A percentile compares a stretch with the other conserved stretches of the same genome.
These are phyloP conservation scores for Pseudogymnoascus sp. DNA, from an alignment of 2,329 filamentous ascomycete genomes.

Conservation along the genomic window DNA sequence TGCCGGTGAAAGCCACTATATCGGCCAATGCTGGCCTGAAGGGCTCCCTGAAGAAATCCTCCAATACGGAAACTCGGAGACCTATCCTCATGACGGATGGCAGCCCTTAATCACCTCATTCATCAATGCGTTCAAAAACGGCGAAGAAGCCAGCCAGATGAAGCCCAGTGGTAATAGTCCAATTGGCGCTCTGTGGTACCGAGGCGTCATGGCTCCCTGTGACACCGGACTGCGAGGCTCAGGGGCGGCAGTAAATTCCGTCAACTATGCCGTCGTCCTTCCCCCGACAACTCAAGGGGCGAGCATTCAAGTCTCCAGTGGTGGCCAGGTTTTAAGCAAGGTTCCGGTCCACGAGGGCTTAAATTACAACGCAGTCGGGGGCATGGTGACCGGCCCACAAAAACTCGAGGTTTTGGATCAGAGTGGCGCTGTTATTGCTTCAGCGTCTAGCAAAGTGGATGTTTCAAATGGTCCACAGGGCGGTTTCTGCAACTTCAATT, in stretches of 20 bases:
- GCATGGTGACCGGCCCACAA: conserved; percentile 25
- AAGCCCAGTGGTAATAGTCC: conserved; percentile 14
- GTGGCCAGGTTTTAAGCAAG: conserved; percentile 23
- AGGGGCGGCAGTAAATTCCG: conserved; percentile 25
- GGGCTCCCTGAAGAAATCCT: conserved; percentile 22
- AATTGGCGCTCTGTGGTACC: conserved; percentile 33
- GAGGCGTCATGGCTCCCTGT: conserved; percentile 16
- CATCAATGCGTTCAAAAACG: conserved; percentile 31
- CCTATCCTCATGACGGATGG: conserved; percentile 28
- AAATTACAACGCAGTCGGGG: conserved; percentile 26
- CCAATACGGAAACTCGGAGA: conserved; percentile 29
- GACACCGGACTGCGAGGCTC: conserved; percentile 23
- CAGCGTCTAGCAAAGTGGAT: conserved; percentile 22
- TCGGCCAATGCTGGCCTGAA: conserved; percentile 32
- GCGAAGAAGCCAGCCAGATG: conserved; percentile 13
- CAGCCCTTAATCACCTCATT: conserved; percentile 33
- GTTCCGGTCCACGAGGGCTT: conserved; percentile 21
- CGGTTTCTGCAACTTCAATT: conserved; percentile 31
- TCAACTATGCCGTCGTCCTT: conserved; percentile 31
- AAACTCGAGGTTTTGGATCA: conserved; percentile 28
- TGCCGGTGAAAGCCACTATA: conserved; percentile 33
- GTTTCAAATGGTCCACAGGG: conserved; percentile 22
- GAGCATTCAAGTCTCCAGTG: conserved; percentile 26
- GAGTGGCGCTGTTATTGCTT: conserved; percentile 22
- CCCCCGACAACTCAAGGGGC: conserved; percentile 11